Conservation (phyloP, 2,329 filamentous ascomycete genomes). For the Cercospora canescens region DNA sequence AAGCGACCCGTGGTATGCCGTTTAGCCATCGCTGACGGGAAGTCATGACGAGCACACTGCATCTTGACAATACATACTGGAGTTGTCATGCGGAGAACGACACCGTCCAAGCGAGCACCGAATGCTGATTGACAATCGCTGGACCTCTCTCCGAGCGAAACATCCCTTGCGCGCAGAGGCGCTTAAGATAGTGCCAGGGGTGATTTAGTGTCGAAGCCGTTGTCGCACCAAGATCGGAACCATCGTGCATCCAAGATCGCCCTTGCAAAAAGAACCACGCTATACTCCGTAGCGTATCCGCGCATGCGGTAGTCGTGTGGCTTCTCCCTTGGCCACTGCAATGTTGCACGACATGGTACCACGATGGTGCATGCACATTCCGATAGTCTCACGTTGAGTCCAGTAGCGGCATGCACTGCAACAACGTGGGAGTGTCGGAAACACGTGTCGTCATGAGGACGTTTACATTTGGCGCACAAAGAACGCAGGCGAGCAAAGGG, state of each 20-base stretch:
- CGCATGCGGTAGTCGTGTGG: background rate
- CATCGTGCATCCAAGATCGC: background rate
- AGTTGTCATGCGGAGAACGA: background rate
- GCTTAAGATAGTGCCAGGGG: background rate
- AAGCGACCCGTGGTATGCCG: background rate
- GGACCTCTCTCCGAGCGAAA: background rate
- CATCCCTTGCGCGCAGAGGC: background rate
- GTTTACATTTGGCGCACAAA: background rate
- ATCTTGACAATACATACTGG: background rate
- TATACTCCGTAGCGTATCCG: background rate
- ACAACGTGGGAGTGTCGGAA: background rate
- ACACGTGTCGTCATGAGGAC: background rate
- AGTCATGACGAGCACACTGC: background rate
- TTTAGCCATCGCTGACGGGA: background rate
- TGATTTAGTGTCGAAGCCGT: background rate
- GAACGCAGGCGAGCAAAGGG: background rate
- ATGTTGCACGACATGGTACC: background rate
- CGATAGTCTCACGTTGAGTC: background rate
- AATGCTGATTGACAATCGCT: background rate
- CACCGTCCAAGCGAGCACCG: background rate
- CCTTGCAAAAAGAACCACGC: background rate
- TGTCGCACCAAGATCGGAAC: background rate
- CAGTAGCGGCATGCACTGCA: background rate
- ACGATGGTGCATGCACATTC: background rate
- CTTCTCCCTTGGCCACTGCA: background rate